Conservation (phyloP, 1,284 basidiomycete species). For the Phylloporus gajari region DNA sequence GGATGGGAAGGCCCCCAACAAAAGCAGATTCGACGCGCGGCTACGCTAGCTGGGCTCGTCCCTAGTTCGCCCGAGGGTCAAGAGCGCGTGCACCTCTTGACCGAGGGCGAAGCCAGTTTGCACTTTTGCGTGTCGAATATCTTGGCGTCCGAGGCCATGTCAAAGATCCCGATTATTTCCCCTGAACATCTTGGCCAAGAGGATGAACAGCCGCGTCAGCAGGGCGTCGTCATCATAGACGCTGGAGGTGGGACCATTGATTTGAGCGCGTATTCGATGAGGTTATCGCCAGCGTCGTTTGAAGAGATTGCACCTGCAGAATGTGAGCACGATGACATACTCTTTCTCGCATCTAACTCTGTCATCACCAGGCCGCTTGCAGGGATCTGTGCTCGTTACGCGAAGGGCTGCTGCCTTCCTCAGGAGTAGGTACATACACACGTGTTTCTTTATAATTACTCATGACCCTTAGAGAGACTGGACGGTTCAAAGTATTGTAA, state of each 20-base stretch:
- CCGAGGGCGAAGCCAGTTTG: conserved; percentile 62
- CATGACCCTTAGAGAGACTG: conserved; percentile 45
- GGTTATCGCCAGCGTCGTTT: conserved; percentile 44
- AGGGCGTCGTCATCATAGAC: conserved; percentile 63
- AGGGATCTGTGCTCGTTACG: conserved; percentile 56
- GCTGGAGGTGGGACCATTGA: conserved; percentile 69
- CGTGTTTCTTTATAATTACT: not conserved
- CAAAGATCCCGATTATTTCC: conserved; percentile 41
- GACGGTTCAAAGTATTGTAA: conserved; percentile 40
- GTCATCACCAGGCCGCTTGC: conserved; percentile 43
- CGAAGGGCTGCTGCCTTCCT: conserved; percentile 51
- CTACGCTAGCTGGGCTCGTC: conserved; percentile 46
- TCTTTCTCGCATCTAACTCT: conserved; percentile 10
- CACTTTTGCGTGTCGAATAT: conserved; percentile 57
- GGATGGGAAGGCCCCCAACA: conserved; percentile 59
- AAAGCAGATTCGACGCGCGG: conserved; percentile 51
- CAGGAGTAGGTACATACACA: conserved; percentile 38
- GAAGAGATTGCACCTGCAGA: conserved; percentile 54
- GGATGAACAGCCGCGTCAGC: conserved; percentile 38
- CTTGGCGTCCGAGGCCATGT: conserved; percentile 44
- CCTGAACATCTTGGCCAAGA: conserved; percentile 27
- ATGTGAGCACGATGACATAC: conserved; percentile 46
- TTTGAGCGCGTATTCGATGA: conserved; percentile 58
- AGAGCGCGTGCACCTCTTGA: conserved; percentile 54
- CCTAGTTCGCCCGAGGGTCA: conserved; percentile 41